Evolutionary conservation across 768 basidiomycete genomes (phyloP), one percentile per base, ranked within the genome.

Genomic region (Aureoboletus auriporus): DNA sequence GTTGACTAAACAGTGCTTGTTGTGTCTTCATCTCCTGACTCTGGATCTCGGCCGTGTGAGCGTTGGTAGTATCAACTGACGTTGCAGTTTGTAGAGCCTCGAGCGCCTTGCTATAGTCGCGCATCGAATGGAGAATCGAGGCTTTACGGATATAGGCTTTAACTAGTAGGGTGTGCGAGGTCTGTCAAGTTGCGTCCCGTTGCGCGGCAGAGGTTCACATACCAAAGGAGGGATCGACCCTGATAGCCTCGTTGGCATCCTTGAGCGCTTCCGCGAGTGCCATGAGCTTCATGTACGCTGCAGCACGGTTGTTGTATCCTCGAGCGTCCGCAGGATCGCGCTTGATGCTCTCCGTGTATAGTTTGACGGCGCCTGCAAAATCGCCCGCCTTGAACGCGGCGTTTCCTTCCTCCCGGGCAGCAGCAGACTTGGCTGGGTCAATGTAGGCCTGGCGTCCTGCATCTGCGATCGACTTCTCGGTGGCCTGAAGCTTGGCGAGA

Each of bases 301-400:
- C 87, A n/a, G 96, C 93, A 42, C 96, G 86, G 73, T 99, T 99
- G 68, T 95, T 98, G 75, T 97, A 99, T 8, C 90, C 93, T 55
- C 86, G 78, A 12, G 95, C 80, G 63, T 99, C 96, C 33, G 70
- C 66, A 36, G 96, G 95, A 60, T 91, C 85, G 42, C 96, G 86
- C 73, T 97, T 97, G 77, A 98, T 96, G 53, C 92, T 88, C 71
- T 99, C 96, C 33, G 89, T 79, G 72, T 99, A 99, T 34, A 78
- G 74, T 73, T 90, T 93, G 57, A 99, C 94, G 1, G 95, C 89
- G 10, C 78, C 82, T 10, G 83, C 94, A 68, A 93, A 99, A 67
- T 95, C 85, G 16, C 93, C 95, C 2, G 70, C 76, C 75, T 97
- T 98, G 82, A 97, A 99, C 33, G 84, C 78, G 36, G 70, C 69